phyloP scores from a whole-genome alignment of 495 filamentous ascomycete species.

The Tirmania nivea region DNA sequence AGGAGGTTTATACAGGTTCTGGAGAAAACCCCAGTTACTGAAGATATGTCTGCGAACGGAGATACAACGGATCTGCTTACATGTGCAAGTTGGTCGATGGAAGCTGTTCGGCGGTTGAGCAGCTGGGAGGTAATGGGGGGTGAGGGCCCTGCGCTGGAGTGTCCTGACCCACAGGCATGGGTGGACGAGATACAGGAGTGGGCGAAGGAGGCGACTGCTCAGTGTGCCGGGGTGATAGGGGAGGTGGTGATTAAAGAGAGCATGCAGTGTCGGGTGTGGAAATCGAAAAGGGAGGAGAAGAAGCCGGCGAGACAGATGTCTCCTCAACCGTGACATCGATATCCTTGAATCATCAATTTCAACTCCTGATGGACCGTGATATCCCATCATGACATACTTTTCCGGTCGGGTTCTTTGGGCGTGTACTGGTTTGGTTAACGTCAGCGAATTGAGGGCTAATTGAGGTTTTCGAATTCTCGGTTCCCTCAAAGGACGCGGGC shows the following conservation, averaged over 20 bases:
- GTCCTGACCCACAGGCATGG: neutral
- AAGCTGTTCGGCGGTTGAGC: neutral
- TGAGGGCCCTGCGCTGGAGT: neutral
- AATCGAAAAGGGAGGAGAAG: neutral
- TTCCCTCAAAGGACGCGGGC: too few relatives aligned
- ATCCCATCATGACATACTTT: too few relatives aligned
- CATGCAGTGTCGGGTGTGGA: neutral
- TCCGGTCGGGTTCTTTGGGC: too few relatives aligned
- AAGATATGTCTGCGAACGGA: neutral
- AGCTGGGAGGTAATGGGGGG: neutral
- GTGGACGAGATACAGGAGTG: neutral
- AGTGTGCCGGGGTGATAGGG: neutral
- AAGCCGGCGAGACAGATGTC: too few relatives aligned
- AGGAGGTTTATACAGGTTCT: neutral
- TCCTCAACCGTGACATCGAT: too few relatives aligned
- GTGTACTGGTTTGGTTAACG: too few relatives aligned
- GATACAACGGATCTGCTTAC: neutral
- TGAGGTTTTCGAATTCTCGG: too few relatives aligned
- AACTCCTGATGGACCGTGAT: too few relatives aligned
- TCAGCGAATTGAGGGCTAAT: too few relatives aligned
- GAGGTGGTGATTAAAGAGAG: neutral
- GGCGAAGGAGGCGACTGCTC: neutral
- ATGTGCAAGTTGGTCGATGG: neutral
- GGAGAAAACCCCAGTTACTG: neutral
- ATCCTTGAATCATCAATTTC: too few relatives aligned